phyloP scores from a whole-genome alignment of 2,329 filamentous ascomycete genomes.

The Sporothrix mexicana region DNA sequence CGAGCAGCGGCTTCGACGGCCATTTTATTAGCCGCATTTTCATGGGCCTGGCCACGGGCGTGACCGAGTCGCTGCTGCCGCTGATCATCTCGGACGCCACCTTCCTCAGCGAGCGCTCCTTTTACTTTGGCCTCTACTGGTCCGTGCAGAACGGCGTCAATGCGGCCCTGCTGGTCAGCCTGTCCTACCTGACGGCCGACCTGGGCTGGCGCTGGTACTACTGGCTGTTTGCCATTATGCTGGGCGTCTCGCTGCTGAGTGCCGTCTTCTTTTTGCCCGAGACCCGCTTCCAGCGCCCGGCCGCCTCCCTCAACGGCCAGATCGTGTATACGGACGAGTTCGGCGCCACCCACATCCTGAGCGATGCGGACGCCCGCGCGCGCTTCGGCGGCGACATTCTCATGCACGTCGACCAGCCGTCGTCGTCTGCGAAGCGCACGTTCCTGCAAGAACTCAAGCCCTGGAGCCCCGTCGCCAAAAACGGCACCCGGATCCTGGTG shows the following conservation, averaged over 20 bases:
- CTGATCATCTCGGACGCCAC: not conserved
- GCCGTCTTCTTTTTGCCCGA: constrained; percentile 1
- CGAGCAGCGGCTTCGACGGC: not conserved
- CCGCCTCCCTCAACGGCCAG: not conserved
- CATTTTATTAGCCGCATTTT: not conserved
- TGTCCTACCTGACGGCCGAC: not conserved
- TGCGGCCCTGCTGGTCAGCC: not conserved
- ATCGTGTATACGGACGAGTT: not conserved
- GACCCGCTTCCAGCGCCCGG: not conserved
- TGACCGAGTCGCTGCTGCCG: not conserved
- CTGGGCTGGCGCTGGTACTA: constrained; percentile 3
- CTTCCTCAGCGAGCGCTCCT: not conserved
- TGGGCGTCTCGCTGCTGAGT: not conserved
- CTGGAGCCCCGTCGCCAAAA: not conserved
- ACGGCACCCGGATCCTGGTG: not conserved
- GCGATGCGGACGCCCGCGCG: not conserved
- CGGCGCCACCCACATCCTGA: not conserved
- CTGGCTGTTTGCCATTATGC: not conserved
- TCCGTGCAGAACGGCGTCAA: not conserved
- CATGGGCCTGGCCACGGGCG: not conserved
- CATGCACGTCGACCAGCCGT: not conserved
- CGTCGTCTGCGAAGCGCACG: not conserved
- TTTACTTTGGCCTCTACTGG: constrained; percentile 6
- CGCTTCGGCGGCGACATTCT: not conserved
- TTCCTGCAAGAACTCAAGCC: not conserved